Evolutionary conservation across 495 filamentous ascomycete genomes (phyloP).

Genomic region (Trichoderma asperelloides): DNA sequence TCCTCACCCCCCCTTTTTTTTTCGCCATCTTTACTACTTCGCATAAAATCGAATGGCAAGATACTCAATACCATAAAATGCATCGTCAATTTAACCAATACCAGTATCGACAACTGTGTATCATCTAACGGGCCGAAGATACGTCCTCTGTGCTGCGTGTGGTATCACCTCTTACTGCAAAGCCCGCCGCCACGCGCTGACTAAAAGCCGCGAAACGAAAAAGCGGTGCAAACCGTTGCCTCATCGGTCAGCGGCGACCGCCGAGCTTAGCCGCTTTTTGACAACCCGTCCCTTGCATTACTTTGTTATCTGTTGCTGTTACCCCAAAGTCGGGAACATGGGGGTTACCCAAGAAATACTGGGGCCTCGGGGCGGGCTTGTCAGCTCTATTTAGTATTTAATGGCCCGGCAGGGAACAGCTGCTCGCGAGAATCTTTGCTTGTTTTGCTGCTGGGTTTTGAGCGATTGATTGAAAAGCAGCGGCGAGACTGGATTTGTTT

Average conservation of each 20-base stretch:
- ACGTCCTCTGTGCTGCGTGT: no score
- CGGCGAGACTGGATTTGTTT: not conserved
- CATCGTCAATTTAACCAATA: no score
- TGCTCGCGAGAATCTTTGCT: not conserved
- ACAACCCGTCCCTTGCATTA: not conserved
- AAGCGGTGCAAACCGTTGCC: not conserved
- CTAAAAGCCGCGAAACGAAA: not conserved
- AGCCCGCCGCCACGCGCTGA: not conserved
- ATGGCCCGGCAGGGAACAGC: not conserved
- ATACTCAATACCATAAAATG: no score
- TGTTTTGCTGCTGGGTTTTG: not conserved
- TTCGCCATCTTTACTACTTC: no score
- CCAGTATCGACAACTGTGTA: no score
- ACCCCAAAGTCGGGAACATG: not conserved
- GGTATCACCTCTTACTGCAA: no score
- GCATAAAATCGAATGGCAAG: no score
- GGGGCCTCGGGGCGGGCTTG: not conserved
- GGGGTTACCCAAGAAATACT: not conserved
- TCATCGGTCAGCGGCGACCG: slow-evolving; percentile 2
- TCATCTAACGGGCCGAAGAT: no score
- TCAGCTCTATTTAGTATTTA: not conserved
- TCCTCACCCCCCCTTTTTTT: no score
- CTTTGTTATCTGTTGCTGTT: not conserved
- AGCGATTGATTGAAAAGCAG: not conserved
- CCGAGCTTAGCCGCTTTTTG: slow-evolving; percentile 4